A percentile compares a stretch with the other conserved stretches of the same genome.
These are phyloP conservation scores for Flaveria bidentis DNA, from an alignment of 129 eudicot species.

Conservation along the genomic window DNA sequence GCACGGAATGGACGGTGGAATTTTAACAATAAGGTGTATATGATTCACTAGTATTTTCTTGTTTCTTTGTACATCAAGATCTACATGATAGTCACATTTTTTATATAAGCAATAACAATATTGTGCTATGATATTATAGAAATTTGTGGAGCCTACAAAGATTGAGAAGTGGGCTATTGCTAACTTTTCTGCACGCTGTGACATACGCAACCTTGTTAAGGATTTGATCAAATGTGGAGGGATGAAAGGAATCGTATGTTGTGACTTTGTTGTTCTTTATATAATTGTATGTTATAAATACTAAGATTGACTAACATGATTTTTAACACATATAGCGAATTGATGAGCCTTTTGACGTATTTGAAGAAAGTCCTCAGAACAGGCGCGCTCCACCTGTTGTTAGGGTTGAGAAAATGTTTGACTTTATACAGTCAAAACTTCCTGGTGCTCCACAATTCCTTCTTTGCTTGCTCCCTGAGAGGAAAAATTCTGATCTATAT, in stretches of 20 bases:
- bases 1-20: constrained; percentile 76
- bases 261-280: constrained; percentile 2
- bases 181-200: constrained; percentile 61
- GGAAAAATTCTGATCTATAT: constrained; percentile 77
- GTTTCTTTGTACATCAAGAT: not conserved
- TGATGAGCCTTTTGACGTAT: constrained; percentile 50
- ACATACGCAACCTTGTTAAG: constrained; percentile 32
- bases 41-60: not conserved
- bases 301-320: not conserved
- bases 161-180: constrained; percentile 51
- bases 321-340: constrained; percentile 33
- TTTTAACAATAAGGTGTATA: constrained; percentile 60
- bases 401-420: constrained; percentile 88
- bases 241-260: constrained; percentile 51
- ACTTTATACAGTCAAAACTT: constrained; percentile 53
- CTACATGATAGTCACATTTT: not conserved
- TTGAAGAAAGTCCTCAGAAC: constrained; percentile 65
- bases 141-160: constrained; percentile 46
- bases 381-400: constrained; percentile 73
- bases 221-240: constrained; percentile 51
- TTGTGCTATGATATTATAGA: constrained; percentile 21
- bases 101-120: not conserved
- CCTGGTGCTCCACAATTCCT: constrained; percentile 77
- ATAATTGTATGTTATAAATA: not conserved
- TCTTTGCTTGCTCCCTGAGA: constrained; percentile 74